Conservation (phyloP, 495 filamentous ascomycete genomes). For the Hyaloscypha hepaticicola region DNA sequence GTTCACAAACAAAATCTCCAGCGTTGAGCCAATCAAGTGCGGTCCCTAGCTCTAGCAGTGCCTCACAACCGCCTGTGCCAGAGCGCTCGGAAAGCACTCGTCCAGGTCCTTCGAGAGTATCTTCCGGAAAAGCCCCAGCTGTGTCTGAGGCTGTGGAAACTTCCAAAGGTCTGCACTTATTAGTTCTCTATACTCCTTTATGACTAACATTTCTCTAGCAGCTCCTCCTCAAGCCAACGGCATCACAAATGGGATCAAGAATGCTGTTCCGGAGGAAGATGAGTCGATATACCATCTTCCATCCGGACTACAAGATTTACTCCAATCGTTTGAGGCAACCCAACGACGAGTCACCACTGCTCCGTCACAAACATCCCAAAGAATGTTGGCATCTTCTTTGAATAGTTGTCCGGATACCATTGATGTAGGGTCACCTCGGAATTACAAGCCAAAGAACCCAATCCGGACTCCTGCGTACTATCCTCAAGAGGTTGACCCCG, state of each 20-base stretch:
- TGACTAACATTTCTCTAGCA: constrained; percentile 30
- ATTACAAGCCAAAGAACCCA: constrained; percentile 77
- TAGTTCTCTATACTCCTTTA: constrained; percentile 14
- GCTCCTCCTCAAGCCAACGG: constrained; percentile 48
- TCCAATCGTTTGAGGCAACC: constrained; percentile 85
- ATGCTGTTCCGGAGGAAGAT: constrained; percentile 50
- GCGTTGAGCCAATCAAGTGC: constrained; percentile 43
- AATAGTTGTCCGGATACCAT: constrained; percentile 66
- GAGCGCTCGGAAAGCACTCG: constrained; percentile 43
- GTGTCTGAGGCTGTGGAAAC: constrained; percentile 37
- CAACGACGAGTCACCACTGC: constrained; percentile 60
- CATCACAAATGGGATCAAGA: constrained; percentile 47
- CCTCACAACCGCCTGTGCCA: constrained; percentile 43
- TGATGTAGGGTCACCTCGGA: constrained; percentile 78
- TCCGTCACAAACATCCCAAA: constrained; percentile 60
- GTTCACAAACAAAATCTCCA: constrained; percentile 51
- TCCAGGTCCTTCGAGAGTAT: constrained; percentile 14
- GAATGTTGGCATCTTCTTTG: constrained; percentile 70
- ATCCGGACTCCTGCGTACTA: constrained; percentile 82
- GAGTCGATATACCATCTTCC: constrained; percentile 97
- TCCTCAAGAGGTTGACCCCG: constrained; percentile 83
- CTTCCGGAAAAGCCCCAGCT: constrained; percentile 42
- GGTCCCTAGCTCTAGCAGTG: constrained; percentile 32
- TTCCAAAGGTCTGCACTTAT: constrained; percentile 38
- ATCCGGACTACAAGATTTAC: constrained; percentile 80